Conservation (phyloP, 2,329 filamentous ascomycete species). For the Sporothrix sp. region DNA sequence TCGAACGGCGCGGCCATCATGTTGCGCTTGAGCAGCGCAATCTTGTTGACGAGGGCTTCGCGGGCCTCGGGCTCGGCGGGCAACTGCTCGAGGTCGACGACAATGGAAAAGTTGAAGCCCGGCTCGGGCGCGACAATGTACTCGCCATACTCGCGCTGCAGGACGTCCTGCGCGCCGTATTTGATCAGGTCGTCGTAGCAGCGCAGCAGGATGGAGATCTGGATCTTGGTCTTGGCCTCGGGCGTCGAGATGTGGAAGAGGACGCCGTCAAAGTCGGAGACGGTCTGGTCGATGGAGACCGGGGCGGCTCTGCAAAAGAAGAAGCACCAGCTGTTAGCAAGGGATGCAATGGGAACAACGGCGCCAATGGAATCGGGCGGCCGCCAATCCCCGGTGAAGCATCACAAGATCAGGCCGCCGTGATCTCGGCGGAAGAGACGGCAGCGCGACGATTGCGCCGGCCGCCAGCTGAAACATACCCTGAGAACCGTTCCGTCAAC, state of each 20-base stretch:
- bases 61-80: constrained; percentile 70
- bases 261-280: constrained; percentile 98
- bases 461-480: constrained; percentile 40
- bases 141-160: constrained; percentile 87
- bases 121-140: constrained; percentile 82
- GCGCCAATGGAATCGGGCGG: constrained; percentile 16
- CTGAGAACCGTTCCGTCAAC: constrained; percentile 86
- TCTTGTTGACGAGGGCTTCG: constrained; percentile 76
- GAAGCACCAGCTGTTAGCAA: neutral
- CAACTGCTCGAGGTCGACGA: constrained; percentile 79
- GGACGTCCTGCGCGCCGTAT: constrained; percentile 84
- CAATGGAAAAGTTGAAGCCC: constrained; percentile 92
- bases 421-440: too few relatives aligned
- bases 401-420: neutral
- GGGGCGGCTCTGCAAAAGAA: constrained; percentile 59
- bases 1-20: constrained; percentile 98
- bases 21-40: constrained; percentile 92
- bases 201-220: constrained; percentile 88
- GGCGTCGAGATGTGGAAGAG: constrained; percentile 98
- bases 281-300: constrained; percentile 89
- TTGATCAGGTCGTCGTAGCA: constrained; percentile 88
- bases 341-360: constrained; percentile 8
- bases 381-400: neutral
- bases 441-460: neutral
- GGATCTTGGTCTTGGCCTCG: constrained; percentile 84